Percentiles rank a stretch among this genome's conserved stretches.
phyloP scores from a whole-genome alignment of 2,329 filamentous ascomycete genomes.

The Alternaria consortialis region DNA sequence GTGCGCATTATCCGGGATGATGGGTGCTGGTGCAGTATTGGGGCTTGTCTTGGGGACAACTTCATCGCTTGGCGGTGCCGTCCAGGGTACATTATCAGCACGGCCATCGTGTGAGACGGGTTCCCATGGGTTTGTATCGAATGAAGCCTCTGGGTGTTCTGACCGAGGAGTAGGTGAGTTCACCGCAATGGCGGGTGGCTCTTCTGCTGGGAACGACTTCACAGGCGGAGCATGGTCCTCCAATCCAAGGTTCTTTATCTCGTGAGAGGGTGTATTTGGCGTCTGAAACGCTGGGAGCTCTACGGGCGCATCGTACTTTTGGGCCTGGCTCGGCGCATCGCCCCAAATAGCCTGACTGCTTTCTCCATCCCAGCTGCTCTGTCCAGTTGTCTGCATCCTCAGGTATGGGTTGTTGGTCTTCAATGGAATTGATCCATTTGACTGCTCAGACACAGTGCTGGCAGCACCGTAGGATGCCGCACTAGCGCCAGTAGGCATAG shows the following conservation, averaged over 20 bases:
- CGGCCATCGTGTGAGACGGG: conserved; percentile 19
- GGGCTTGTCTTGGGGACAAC: conserved; percentile 20
- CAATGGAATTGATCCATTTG: conserved; percentile 40
- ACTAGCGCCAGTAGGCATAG: conserved; percentile 42
- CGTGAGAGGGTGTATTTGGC: conserved; percentile 50
- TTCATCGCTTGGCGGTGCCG: not conserved
- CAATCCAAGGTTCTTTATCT: conserved; percentile 51
- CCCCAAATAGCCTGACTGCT: conserved; percentile 53
- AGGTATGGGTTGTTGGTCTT: conserved; percentile 58
- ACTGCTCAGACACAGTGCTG: conserved; percentile 43
- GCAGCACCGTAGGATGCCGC: conserved; percentile 39
- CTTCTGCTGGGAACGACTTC: conserved; percentile 27
- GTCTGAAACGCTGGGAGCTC: conserved; percentile 55
- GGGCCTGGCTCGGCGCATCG: conserved; percentile 36
- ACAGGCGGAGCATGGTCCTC: conserved; percentile 27
- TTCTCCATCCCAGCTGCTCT: conserved; percentile 48
- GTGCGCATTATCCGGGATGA: conserved; percentile 38
- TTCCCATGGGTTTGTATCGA: conserved; percentile 40
- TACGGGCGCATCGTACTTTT: conserved; percentile 46
- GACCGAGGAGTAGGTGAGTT: conserved; percentile 30
- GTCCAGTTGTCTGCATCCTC: conserved; percentile 49
- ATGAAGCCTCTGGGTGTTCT: conserved; percentile 33
- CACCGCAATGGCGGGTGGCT: conserved; percentile 43
- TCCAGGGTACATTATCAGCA: not conserved
- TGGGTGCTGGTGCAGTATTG: conserved; percentile 35